Percentiles rank a stretch among this genome's conserved stretches.
phyloP scores from a whole-genome alignment of 2,329 filamentous ascomycete species.

The Cladosporium velox region DNA sequence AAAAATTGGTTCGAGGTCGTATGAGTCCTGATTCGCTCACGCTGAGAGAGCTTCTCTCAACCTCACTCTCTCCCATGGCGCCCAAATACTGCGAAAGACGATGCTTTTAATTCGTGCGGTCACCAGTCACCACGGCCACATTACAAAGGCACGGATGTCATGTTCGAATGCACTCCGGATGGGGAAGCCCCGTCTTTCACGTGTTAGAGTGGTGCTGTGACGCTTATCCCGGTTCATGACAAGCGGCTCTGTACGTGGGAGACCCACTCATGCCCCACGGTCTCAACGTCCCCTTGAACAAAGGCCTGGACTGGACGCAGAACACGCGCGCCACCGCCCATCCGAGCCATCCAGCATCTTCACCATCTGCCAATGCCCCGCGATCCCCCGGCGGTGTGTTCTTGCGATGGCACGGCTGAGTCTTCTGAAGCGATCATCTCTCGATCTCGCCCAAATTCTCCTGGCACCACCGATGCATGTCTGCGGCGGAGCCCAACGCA shows the following conservation, averaged over 20 bases:
- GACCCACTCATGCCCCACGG: slow-evolving; percentile 15
- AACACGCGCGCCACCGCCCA: slow-evolving; percentile 1
- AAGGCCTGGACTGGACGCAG: slow-evolving; percentile 10
- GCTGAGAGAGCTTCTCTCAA: slow-evolving; percentile 3
- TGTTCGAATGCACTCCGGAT: neutral
- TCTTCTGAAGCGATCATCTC: neutral
- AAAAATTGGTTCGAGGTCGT: neutral
- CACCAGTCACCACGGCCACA: neutral
- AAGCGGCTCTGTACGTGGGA: neutral
- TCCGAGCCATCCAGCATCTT: neutral
- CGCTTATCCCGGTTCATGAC: neutral
- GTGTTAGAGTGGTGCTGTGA: neutral
- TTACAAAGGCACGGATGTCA: neutral
- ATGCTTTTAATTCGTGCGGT: neutral
- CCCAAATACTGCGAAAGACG: neutral
- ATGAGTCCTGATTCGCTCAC: neutral
- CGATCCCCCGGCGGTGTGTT: slow-evolving; percentile 12
- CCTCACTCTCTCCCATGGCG: slow-evolving; percentile 3
- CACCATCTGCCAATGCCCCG: slow-evolving; percentile 1
- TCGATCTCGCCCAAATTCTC: neutral
- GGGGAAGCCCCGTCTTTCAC: neutral
- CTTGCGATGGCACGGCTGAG: neutral
- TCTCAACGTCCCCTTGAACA: slow-evolving; percentile 12
- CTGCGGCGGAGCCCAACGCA: neutral
- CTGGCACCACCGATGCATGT: neutral